Conservation (phyloP, 208 protist genomes). For the Trypanosoma lewisi region DNA sequence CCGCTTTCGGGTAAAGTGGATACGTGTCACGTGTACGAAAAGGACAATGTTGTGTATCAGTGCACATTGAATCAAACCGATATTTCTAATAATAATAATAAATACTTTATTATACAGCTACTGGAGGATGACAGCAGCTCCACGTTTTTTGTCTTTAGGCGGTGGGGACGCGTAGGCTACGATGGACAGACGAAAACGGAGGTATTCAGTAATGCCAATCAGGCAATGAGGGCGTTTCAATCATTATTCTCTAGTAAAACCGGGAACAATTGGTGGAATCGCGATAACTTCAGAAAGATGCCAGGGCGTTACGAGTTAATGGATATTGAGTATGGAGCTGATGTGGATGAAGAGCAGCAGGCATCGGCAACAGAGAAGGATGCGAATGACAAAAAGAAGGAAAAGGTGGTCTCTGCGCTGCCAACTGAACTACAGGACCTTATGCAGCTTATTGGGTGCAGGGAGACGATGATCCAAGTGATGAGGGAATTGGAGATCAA, state of each 20-base stretch:
- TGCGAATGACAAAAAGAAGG: conserved; percentile 11
- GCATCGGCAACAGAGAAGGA: conserved; percentile 23
- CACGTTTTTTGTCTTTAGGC: conserved; percentile 62
- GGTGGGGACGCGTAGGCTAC: conserved; percentile 79
- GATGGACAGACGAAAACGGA: conserved; percentile 52
- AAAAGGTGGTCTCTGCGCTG: conserved; percentile 39
- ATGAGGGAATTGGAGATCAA: conserved; percentile 79
- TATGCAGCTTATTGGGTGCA: conserved; percentile 64
- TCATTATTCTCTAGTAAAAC: conserved; percentile 66
- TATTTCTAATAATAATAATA: conserved; percentile 77
- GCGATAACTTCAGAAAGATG: conserved; percentile 47
- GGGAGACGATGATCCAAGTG: conserved; percentile 54
- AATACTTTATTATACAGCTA: conserved; percentile 87
- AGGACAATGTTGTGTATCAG: conserved; percentile 52
- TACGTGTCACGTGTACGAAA: conserved; percentile 59
- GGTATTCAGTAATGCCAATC: conserved; percentile 15
- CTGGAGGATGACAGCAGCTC: conserved; percentile 49
- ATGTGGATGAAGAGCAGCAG: conserved; percentile 19
- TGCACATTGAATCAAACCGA: conserved; percentile 87
- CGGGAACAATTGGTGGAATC: conserved; percentile 43
- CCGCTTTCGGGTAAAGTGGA: conserved; percentile 41
- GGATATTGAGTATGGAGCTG: conserved; percentile 69
- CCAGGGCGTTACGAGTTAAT: conserved; percentile 71
- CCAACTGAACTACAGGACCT: conserved; percentile 42
- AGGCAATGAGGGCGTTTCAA: conserved; percentile 40